Conservation (phyloP, 2,329 filamentous ascomycete species). For the Parafenestella ontariensis region DNA sequence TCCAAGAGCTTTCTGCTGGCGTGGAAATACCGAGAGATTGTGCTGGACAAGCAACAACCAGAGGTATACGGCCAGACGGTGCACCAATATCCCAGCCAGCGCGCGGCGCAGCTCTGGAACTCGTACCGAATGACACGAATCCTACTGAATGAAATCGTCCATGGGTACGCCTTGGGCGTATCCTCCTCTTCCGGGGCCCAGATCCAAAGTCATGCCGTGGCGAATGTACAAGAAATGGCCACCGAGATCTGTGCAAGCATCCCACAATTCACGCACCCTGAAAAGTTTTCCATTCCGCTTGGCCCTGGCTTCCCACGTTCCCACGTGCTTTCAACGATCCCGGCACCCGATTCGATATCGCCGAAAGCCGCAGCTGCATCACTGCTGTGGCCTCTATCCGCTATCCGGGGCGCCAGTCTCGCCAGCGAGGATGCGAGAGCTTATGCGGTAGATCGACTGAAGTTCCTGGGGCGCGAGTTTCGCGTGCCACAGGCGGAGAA, state of each 20-base stretch:
- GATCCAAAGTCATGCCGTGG: neutral
- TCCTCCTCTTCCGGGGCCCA: neutral
- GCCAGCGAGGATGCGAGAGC: slow-evolving; percentile 2
- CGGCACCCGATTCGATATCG: neutral
- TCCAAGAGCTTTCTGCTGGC: neutral
- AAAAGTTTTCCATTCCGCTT: neutral
- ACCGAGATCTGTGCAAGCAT: slow-evolving; percentile 18
- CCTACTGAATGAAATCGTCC: slow-evolving; percentile 20
- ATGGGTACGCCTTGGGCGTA: slow-evolving; percentile 1
- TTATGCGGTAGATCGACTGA: slow-evolving; percentile 10
- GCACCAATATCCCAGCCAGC: slow-evolving; percentile 15
- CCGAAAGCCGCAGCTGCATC: slow-evolving; percentile 11
- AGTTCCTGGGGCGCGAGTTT: slow-evolving; percentile 7
- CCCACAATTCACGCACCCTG: slow-evolving; percentile 9
- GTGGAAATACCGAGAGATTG: neutral
- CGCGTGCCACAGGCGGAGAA: slow-evolving; percentile 17
- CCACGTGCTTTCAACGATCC: neutral
- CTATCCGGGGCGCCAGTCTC: slow-evolving; percentile 4
- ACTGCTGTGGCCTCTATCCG: slow-evolving; percentile 15
- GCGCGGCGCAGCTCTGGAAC: slow-evolving; percentile 23
- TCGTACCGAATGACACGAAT: slow-evolving; percentile 25
- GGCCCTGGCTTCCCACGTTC: neutral
- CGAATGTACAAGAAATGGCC: slow-evolving; percentile 7
- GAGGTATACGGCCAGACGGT: slow-evolving; percentile 1
- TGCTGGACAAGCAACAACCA: neutral